Conservation (phyloP, 2,329 filamentous ascomycete genomes). For the Aspergillus sp. region DNA sequence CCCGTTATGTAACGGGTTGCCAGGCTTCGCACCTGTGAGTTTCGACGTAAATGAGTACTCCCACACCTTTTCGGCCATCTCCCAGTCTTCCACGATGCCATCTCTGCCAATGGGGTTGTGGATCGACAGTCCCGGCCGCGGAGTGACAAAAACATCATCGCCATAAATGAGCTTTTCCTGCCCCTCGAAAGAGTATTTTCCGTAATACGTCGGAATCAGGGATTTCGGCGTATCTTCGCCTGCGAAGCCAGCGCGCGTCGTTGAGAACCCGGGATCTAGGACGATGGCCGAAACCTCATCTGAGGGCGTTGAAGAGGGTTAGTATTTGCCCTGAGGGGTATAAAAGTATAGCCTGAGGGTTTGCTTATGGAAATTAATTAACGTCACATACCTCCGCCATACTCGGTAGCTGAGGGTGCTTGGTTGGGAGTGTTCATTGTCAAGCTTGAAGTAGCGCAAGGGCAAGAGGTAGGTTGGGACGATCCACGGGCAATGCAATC, state of each 20-base stretch:
- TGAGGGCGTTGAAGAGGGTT: slow-evolving; percentile 43
- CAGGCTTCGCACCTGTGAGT: slow-evolving; percentile 75
- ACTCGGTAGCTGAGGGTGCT: slow-evolving; percentile 52
- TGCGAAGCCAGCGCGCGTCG: slow-evolving; percentile 91
- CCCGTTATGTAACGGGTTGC: slow-evolving; percentile 74
- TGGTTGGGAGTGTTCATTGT: slow-evolving; percentile 48
- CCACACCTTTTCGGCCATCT: slow-evolving; percentile 85
- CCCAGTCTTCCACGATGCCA: slow-evolving; percentile 95
- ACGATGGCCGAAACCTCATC: slow-evolving; percentile 98
- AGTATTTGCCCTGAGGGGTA: slow-evolving; percentile 3
- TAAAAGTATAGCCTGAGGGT: too few relatives aligned
- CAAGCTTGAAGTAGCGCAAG: slow-evolving; percentile 11
- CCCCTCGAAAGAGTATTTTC: slow-evolving; percentile 58
- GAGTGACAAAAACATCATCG: slow-evolving; percentile 84
- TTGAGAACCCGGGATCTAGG: slow-evolving; percentile 90
- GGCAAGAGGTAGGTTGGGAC: neutral
- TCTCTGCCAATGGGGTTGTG: slow-evolving; percentile 91
- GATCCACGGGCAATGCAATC: neutral
- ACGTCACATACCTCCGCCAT: slow-evolving; percentile 52
- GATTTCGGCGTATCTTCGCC: slow-evolving; percentile 97
- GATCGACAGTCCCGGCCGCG: slow-evolving; percentile 76
- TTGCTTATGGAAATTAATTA: too few relatives aligned
- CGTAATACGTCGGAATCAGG: slow-evolving; percentile 89
- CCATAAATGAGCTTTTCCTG: slow-evolving; percentile 73
- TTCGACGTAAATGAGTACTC: slow-evolving; percentile 89